phyloP scores from a whole-genome alignment of 2,329 filamentous ascomycete species.

The Sarocladium strictum region DNA sequence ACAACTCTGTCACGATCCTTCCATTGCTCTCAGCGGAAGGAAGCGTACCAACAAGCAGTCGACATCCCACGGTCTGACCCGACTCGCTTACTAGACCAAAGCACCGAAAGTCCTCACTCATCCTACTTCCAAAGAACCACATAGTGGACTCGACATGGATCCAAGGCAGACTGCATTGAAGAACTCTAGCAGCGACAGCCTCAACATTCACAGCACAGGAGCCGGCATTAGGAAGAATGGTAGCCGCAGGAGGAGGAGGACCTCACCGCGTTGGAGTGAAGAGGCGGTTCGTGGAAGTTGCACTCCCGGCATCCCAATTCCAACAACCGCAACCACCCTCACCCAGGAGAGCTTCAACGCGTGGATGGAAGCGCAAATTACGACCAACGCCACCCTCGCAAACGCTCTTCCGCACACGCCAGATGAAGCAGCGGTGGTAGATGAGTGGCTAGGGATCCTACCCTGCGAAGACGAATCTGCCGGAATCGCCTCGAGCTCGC shows the following conservation, averaged over 20 bases:
- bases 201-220: constrained; percentile 13
- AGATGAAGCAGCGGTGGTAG: neutral
- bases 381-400: neutral
- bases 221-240: constrained; percentile 16
- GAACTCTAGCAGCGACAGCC: neutral
- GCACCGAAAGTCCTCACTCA: too few species aligned
- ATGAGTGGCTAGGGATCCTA: constrained; percentile 3
- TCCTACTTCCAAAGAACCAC: too few species aligned
- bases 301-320: constrained; percentile 16
- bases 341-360: constrained; percentile 7
- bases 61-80: neutral
- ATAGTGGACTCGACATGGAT: neutral
- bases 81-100: neutral
- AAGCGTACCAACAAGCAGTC: neutral
- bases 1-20: neutral
- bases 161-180: neutral
- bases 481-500: neutral
- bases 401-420: constrained; percentile 1
- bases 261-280: constrained; percentile 21
- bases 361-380: neutral
- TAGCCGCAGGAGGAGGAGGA: constrained; percentile 15
- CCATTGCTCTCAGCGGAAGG: neutral
- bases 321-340: neutral
- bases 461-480: neutral
- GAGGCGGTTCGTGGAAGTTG: constrained; percentile 21